Evolutionary conservation across 2,329 filamentous ascomycete genomes (phyloP).

Genomic region (Fusarium camptoceras): DNA sequence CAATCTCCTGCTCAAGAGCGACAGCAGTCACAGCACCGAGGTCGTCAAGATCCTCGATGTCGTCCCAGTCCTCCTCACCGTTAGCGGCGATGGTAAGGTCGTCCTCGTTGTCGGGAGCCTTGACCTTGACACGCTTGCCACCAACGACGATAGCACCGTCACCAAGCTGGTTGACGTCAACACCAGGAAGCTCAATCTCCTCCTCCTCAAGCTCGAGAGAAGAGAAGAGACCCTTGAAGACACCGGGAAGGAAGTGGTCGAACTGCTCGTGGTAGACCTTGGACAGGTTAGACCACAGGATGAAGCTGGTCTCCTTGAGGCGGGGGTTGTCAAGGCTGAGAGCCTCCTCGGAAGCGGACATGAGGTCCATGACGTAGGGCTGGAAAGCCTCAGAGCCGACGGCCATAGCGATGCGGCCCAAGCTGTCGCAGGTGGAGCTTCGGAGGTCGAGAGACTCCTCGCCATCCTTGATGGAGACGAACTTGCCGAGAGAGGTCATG

Average conservation of each 20-base stretch:
- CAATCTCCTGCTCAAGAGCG: slow-evolving; percentile 96
- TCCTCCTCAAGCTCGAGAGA: slow-evolving; percentile 91
- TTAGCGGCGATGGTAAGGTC: slow-evolving; percentile 68
- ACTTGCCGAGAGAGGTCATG: slow-evolving; percentile 89
- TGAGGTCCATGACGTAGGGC: slow-evolving; percentile 89
- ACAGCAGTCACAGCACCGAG: slow-evolving; percentile 89
- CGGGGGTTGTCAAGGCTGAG: slow-evolving; percentile 88
- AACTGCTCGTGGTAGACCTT: slow-evolving; percentile 93
- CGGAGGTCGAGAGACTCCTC: slow-evolving; percentile 92
- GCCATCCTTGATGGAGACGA: slow-evolving; percentile 85
- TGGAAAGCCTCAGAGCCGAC: slow-evolving; percentile 89
- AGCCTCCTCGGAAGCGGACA: slow-evolving; percentile 92
- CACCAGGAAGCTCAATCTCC: slow-evolving; percentile 81
- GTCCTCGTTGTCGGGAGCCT: slow-evolving; percentile 64
- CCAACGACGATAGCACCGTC: slow-evolving; percentile 82
- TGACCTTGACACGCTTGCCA: slow-evolving; percentile 88
- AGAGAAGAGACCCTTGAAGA: slow-evolving; percentile 83
- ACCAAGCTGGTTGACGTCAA: slow-evolving; percentile 68
- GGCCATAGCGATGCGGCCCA: slow-evolving; percentile 91
- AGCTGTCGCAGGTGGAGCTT: slow-evolving; percentile 89
- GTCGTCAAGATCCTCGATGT: slow-evolving; percentile 82
- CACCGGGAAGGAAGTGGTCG: slow-evolving; percentile 79
- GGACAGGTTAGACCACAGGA: slow-evolving; percentile 93
- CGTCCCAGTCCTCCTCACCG: slow-evolving; percentile 65
- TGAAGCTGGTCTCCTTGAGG: slow-evolving; percentile 95